Base-by-base conservation (phyloP, 495 filamentous ascomycete species). In the Aspergillus ellipticus region DNA sequence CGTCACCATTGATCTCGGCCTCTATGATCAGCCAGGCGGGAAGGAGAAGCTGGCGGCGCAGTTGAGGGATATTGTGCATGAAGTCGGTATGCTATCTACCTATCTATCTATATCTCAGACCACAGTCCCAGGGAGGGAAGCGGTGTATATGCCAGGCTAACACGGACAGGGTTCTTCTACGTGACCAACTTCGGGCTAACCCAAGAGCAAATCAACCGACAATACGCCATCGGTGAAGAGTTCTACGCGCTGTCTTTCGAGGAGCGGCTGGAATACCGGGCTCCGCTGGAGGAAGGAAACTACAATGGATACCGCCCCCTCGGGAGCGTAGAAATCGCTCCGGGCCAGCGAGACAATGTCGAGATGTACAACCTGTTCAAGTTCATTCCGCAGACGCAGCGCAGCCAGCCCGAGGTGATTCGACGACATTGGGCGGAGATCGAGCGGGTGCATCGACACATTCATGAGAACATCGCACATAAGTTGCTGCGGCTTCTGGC, bases 351-450 rank as follows among this genome's bases (percentile, higher is more conserved):
- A 33, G 81, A 85, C 58, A 82, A 80, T 43, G 65, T 76, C 35
- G 80, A 85, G 62, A 67, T 73, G 4, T 82, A 80, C 65, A 83
- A 82, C 61, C 74, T 85, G 42, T 71, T 75, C 21, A 83, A 85
- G 52, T 73, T 67, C 53, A 74, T 71, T 15, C n/a, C n/a, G n/a
- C n/a, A n/a, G n/a, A n/a, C n/a, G n/a, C n/a, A n/a, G n/a, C n/a
- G n/a, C n/a, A n/a, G n/a, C n/a, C n/a, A n/a, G n/a, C n/a, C n/a
- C n/a, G n/a, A n/a, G n/a, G n/a, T n/a, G n/a, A n/a, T n/a, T n/a
- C n/a, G n/a, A n/a, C n/a, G n/a, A n/a, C n/a, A n/a, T n/a, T n/a
- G n/a, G n/a, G n/a, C n/a, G n/a, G n/a, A n/a, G n/a, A n/a, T n/a
- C n/a, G n/a, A n/a, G n/a, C n/a, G n/a, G n/a, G n/a, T n/a, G n/a